A percentile compares a stretch with the other conserved stretches of the same genome.
These are phyloP conservation scores for Ceratocystis cubensis DNA, from an alignment of 2,329 filamentous ascomycete genomes.

Conservation along the genomic window DNA sequence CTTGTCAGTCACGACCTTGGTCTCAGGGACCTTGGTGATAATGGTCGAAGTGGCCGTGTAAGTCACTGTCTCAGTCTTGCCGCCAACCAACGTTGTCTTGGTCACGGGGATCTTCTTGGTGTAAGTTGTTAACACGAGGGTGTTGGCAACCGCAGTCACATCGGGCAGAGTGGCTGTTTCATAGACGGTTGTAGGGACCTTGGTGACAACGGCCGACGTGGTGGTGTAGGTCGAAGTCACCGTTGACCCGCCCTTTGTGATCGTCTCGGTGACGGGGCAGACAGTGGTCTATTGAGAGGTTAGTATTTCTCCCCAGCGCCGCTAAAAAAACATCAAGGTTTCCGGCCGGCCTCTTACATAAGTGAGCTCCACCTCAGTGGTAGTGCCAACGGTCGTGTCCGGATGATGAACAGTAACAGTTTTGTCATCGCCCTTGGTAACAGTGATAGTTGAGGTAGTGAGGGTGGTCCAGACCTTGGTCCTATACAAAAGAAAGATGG, in stretches of 20 bases:
- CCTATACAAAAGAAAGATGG: not conserved
- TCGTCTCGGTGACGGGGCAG: slow-evolving; percentile 19
- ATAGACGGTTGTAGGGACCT: slow-evolving; percentile 13
- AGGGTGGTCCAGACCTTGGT: slow-evolving; percentile 11
- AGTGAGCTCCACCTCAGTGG: slow-evolving; percentile 16
- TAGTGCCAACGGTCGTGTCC: slow-evolving; percentile 13
- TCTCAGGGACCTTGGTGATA: slow-evolving; percentile 22
- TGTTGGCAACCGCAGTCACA: slow-evolving; percentile 5
- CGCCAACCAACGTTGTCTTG: slow-evolving; percentile 10
- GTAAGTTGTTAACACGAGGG: slow-evolving; percentile 11
- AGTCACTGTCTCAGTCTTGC: slow-evolving; percentile 10
- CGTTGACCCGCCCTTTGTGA: slow-evolving; percentile 18
- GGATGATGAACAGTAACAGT: slow-evolving; percentile 14
- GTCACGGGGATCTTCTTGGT: slow-evolving; percentile 15
- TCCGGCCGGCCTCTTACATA: slow-evolving; percentile 5
- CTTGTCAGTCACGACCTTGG: slow-evolving; percentile 24
- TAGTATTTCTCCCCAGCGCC: not conserved
- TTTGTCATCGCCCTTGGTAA: slow-evolving; percentile 10
- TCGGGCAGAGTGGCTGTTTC: slow-evolving; percentile 14
- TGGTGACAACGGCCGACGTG: slow-evolving; percentile 13
- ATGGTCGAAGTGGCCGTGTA: slow-evolving; percentile 10
- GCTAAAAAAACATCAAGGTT: not conserved
- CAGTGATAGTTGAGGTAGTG: slow-evolving; percentile 15
- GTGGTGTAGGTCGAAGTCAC: slow-evolving; percentile 17
- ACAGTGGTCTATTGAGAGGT: slow-evolving; percentile 14